These are phyloP conservation scores for Rhodotorula babjevae DNA, from an alignment of 768 basidiomycete genomes.

Conservation along the genomic window DNA sequence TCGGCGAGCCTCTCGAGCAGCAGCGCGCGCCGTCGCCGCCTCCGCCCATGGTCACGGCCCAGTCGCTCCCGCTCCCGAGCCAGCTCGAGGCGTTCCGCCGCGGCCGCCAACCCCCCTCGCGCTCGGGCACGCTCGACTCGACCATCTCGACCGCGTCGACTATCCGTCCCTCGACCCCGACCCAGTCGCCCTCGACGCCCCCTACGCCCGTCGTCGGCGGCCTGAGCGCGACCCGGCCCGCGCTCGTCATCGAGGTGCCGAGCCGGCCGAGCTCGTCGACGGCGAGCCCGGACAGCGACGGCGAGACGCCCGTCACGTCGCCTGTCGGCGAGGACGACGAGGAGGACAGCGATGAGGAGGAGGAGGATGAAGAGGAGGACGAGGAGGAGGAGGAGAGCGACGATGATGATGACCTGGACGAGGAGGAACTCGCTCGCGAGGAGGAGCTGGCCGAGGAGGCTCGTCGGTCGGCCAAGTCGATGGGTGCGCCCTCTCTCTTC, in stretches of 20 bases:
- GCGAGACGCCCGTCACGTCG: background rate
- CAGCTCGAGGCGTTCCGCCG: background rate
- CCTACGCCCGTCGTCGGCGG: background rate
- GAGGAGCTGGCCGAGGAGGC: constrained; percentile 33
- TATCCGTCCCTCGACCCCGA: constrained; percentile 11
- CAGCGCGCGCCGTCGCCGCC: background rate
- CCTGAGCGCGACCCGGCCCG: background rate
- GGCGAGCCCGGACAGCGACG: background rate
- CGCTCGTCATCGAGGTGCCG: background rate
- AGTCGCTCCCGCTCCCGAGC: background rate
- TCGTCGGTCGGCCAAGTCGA: constrained; percentile 13
- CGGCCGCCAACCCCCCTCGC: background rate
- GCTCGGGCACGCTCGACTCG: constrained; percentile 24
- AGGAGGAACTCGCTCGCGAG: constrained; percentile 19
- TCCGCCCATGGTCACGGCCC: too few species aligned
- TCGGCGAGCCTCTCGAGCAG: background rate
- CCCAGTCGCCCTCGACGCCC: background rate
- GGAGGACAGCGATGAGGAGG: background rate
- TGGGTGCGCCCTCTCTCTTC: constrained; percentile 7
- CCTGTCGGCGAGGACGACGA: background rate
- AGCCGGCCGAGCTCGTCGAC: background rate
- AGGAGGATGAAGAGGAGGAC: too few species aligned
- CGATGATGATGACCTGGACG: background rate
- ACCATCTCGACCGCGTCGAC: constrained; percentile 26
- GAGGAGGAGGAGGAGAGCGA: background rate